These are phyloP conservation scores for Sungouiella blattae DNA, from an alignment of 805 yeast species.

Conservation along the genomic window DNA sequence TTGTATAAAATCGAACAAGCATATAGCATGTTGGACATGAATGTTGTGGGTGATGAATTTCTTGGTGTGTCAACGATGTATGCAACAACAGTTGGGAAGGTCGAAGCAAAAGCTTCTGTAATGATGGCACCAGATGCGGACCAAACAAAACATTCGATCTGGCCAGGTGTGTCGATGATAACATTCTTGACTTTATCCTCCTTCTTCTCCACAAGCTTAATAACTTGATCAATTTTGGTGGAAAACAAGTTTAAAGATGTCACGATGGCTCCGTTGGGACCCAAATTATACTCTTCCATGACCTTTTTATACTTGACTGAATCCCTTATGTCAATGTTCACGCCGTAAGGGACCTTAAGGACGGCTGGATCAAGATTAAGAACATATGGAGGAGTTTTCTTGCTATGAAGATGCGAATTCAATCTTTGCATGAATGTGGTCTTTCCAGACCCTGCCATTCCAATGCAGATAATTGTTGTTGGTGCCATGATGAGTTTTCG, in stretches of 20 bases:
- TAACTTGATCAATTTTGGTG: constrained; percentile 95
- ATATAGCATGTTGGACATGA: constrained; percentile 96
- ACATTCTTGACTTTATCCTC: constrained; percentile 57
- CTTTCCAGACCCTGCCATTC: constrained; percentile 77
- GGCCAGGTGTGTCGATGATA: constrained; percentile 97
- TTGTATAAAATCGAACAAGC: constrained; percentile 96
- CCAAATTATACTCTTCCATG: constrained; percentile 91
- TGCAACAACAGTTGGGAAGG: constrained; percentile 93
- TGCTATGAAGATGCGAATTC: constrained; percentile 79
- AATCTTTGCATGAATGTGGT: constrained; percentile 96
- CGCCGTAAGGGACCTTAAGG: constrained; percentile 85
- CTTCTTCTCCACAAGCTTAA: constrained; percentile 78
- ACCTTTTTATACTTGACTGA: constrained; percentile 93
- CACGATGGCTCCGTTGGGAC: constrained; percentile 98
- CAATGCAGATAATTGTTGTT: constrained; percentile 42
- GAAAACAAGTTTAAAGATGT: constrained; percentile 89
- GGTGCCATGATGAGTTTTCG: constrained; percentile 15
- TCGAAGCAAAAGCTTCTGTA: constrained; percentile 93
- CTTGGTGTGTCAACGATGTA: constrained; percentile 97
- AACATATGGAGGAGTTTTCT: constrained; percentile 79
- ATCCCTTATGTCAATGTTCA: constrained; percentile 94
- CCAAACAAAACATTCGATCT: constrained; percentile 98
- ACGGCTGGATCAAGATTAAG: constrained; percentile 97
- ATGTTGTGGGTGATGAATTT: constrained; percentile 90
- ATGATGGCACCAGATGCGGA: constrained; percentile 95